Evolutionary conservation across 805 yeast genomes (phyloP), one percentile per base, ranked within the genome.

Genomic region (Ogataea parapolymorpha): DNA sequence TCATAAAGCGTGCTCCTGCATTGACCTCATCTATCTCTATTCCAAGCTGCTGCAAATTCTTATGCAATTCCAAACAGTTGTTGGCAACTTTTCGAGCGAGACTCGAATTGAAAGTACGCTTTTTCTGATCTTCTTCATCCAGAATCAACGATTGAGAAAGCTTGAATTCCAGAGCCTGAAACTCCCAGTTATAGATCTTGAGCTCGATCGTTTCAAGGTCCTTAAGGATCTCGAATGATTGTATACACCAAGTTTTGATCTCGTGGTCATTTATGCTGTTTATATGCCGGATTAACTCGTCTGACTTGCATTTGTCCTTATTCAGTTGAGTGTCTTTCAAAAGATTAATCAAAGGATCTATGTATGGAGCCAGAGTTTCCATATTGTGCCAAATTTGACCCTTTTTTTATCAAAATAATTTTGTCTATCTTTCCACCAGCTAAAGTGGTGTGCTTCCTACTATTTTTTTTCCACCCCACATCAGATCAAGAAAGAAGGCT

Each of bases 21-120:
- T 79, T 74, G 22, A 76, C 60, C 35, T 65, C 68, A 47, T 74
- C 76, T 25, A 77, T 60, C 44, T 74, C 78, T 2, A 60, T 46
- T 8, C 72, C 58, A n/a, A 77, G 61, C 26, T 67, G 64, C 41
- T 57, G 61, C 32, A 76, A 53, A 28, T 65, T 62, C 32, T 58
- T 56, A 44, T 77, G 72, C 35, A 74, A 56, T 29, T 75, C 77
- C 28, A 67, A 62, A 55, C 83, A 77, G 15, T 68, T 71, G 6
- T 55, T 54, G 22, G 80, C 65, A 10, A 80, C 83, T 45, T 76
- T 72, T 44, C 70, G 64, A 1, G 85, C 76, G 30, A 80, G 63
- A 35, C 71, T 74, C 32, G 71, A 68, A 51, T 79, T 79, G 56
- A 80, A 78, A 5, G 59, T 54, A n/a, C 64, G 59, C 22, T 59